Evolutionary conservation across 129 eudicot genomes (phyloP).

Genomic region (Chrysanthemum lavandulifolium): DNA sequence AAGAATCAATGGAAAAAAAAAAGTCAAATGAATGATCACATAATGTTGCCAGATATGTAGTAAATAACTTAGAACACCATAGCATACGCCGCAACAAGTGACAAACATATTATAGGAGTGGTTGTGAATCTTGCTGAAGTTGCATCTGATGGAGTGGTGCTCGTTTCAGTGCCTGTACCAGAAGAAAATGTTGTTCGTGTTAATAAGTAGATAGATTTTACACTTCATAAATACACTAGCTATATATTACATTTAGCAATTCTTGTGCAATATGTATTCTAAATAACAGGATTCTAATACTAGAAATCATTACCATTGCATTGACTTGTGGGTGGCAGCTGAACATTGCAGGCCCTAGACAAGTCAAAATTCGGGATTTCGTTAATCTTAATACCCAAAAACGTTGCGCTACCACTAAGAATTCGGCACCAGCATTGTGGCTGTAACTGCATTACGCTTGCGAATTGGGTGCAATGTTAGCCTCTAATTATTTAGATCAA

Average conservation of each 20-base stretch:
- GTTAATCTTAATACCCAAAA: constrained; percentile 37
- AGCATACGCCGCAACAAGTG: constrained; percentile 15
- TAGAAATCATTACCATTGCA: constrained; percentile 24
- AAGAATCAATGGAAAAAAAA: too few relatives aligned
- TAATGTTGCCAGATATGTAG: not conserved
- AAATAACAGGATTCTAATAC: too few relatives aligned
- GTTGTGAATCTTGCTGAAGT: constrained; percentile 41
- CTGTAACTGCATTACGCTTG: constrained; percentile 28
- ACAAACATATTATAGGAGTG: constrained; percentile 33
- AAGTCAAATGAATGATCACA: not conserved
- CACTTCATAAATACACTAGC: too few relatives aligned
- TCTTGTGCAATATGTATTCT: not conserved
- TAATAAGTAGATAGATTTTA: too few relatives aligned
- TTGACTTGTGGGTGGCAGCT: constrained; percentile 37
- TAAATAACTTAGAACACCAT: constrained; percentile 1
- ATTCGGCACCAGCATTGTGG: constrained; percentile 32
- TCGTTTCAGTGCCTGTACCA: constrained; percentile 17
- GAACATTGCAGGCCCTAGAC: constrained; percentile 33
- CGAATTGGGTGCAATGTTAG: constrained; percentile 30
- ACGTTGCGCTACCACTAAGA: constrained; percentile 30
- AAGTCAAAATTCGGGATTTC: constrained; percentile 48
- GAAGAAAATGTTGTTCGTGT: constrained; percentile 37
- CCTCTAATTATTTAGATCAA: too few relatives aligned
- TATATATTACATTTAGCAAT: too few relatives aligned
- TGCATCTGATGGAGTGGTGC: constrained; percentile 59